phyloP scores from a whole-genome alignment of 768 basidiomycete genomes.

The Aureoboletus auriporus region DNA sequence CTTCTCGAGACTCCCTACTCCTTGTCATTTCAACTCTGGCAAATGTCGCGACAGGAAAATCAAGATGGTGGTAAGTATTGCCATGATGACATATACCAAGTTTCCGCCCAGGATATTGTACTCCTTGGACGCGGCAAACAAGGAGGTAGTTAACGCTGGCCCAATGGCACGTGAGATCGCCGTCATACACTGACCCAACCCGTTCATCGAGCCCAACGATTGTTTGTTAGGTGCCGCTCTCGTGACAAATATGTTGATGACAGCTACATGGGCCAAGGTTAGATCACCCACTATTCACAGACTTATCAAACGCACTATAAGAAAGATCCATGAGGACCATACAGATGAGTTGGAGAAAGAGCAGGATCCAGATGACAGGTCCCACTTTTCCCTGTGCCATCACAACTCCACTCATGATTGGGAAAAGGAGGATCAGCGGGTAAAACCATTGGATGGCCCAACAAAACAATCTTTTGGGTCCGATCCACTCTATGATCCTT shows the following conservation, averaged over 20 bases:
- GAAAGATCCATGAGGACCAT: slow-evolving; percentile 37
- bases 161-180: slow-evolving; percentile 47
- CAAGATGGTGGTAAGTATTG: slow-evolving; percentile 23
- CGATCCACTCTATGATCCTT: slow-evolving; percentile 38
- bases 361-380: slow-evolving; percentile 34
- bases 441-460: slow-evolving; percentile 34
- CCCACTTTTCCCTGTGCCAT: slow-evolving; percentile 28
- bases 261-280: slow-evolving; percentile 25
- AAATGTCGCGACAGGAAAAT: slow-evolving; percentile 18
- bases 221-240: slow-evolving; percentile 48
- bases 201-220: slow-evolving; percentile 56
- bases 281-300: neutral
- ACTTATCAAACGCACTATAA: slow-evolving; percentile 32
- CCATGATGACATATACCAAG: slow-evolving; percentile 43
- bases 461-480: slow-evolving; percentile 40
- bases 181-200: slow-evolving; percentile 46
- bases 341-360: slow-evolving; percentile 25
- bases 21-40: slow-evolving; percentile 11
- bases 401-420: slow-evolving; percentile 41
- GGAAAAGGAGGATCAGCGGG: slow-evolving; percentile 40
- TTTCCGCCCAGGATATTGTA: slow-evolving; percentile 47
- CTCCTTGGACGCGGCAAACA: slow-evolving; percentile 51
- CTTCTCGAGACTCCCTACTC: too few relatives aligned
- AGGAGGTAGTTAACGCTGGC: slow-evolving; percentile 44
- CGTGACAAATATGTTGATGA: slow-evolving; percentile 53